Conservation (phyloP, 371 early-diverging fungal genomes). For the Mortierella sp. region DNA sequence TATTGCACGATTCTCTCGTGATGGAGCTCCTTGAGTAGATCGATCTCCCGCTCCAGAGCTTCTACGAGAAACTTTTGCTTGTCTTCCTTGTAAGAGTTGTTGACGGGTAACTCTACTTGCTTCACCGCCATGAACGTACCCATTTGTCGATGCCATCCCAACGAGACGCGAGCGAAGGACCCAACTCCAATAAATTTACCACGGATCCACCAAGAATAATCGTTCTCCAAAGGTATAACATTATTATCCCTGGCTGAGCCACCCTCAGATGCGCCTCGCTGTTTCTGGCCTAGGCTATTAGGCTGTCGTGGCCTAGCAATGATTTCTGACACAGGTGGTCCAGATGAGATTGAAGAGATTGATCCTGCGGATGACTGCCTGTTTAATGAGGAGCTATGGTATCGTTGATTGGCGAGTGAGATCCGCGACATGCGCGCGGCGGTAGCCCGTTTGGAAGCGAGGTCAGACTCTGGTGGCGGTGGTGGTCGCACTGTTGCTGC, state of each 20-base stretch:
- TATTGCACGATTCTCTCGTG: slow-evolving; percentile 97
- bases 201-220: slow-evolving; percentile 79
- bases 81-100: slow-evolving; percentile 73
- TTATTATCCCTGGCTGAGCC: slow-evolving; percentile 30
- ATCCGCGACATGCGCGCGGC: slow-evolving; percentile 51
- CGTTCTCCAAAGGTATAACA: slow-evolving; percentile 53
- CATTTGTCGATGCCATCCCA: slow-evolving; percentile 86
- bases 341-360: slow-evolving; percentile 32
- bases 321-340: slow-evolving; percentile 13
- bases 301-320: slow-evolving; percentile 28
- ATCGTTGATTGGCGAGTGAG: slow-evolving; percentile 45
- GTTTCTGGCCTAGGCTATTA: slow-evolving; percentile 12
- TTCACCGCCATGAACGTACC: slow-evolving; percentile 98
- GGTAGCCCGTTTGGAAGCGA: slow-evolving; percentile 22
- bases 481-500: not conserved
- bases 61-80: slow-evolving; percentile 77
- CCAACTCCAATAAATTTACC: slow-evolving; percentile 97
- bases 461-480: slow-evolving; percentile 5
- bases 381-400: slow-evolving; percentile 37
- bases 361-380: slow-evolving; percentile 39
- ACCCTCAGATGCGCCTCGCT: slow-evolving; percentile 27
- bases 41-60: slow-evolving; percentile 91
- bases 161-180: slow-evolving; percentile 97
- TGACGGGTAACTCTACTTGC: slow-evolving; percentile 90
- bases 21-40: slow-evolving; percentile 87